A percentile compares a stretch with the other conserved stretches of the same genome.
Conservation (phyloP, 306 rosid species). For the Clitoria ternatea region DNA sequence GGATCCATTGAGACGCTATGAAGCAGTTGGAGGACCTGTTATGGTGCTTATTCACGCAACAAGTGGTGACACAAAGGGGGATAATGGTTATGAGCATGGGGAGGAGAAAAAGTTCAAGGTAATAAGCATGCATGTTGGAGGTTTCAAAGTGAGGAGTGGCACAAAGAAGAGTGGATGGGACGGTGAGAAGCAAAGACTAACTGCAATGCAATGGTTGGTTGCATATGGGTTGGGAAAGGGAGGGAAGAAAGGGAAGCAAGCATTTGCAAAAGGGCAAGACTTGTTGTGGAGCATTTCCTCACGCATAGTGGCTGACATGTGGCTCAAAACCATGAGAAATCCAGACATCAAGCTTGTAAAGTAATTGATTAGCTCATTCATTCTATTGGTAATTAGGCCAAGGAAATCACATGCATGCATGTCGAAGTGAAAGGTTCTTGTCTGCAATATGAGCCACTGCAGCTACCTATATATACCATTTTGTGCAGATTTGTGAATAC, state of each 20-base stretch:
- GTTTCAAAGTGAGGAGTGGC: conserved; percentile 55
- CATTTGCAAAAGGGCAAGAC: conserved; percentile 51
- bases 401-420: background rate
- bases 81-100: conserved; percentile 17
- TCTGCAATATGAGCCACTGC: background rate
- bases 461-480: background rate
- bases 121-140: conserved; percentile 71
- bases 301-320: conserved; percentile 86
- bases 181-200: conserved; percentile 64
- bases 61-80: conserved; percentile 5
- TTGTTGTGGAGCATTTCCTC: conserved; percentile 88
- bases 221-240: conserved; percentile 73
- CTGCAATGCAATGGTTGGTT: conserved; percentile 94
- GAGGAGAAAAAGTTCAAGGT: conserved; percentile 60
- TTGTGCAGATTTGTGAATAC: conserved; percentile 10
- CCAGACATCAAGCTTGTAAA: conserved; percentile 70
- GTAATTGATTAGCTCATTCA: conserved; percentile 14
- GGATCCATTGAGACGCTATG: conserved; percentile 74
- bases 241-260: conserved; percentile 60
- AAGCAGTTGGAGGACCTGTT: conserved; percentile 85
- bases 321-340: conserved; percentile 91
- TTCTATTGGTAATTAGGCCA: background rate
- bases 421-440: background rate
- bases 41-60: conserved; percentile 58
- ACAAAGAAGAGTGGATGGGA: conserved; percentile 65